phyloP scores from a whole-genome alignment of 2,329 filamentous ascomycete species.

The Penicillium hordei region DNA sequence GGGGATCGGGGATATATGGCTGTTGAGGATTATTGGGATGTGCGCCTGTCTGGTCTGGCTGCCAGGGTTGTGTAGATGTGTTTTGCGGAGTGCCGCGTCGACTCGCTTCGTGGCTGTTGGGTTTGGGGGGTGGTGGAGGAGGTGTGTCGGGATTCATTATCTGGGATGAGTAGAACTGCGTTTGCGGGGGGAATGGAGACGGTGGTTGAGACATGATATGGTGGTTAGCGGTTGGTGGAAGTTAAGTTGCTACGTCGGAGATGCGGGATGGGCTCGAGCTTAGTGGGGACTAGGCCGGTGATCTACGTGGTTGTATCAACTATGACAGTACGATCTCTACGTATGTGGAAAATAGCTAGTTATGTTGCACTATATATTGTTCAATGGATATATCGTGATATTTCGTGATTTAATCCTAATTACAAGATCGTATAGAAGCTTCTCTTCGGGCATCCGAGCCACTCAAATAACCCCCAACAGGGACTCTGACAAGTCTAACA shows the following conservation, averaged over 20 bases:
- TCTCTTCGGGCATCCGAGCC: background rate
- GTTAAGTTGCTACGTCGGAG: conserved; percentile 7
- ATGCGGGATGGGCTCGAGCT: conserved; percentile 13
- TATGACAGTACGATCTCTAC: background rate
- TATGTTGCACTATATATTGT: background rate
- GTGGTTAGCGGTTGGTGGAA: conserved; percentile 8
- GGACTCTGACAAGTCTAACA: background rate
- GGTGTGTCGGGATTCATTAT: conserved; percentile 55
- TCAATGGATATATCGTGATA: background rate
- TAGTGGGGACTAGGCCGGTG: conserved; percentile 9
- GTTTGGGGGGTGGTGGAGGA: conserved; percentile 71
- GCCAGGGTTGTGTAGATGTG: conserved; percentile 25
- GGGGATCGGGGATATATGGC: conserved; percentile 30
- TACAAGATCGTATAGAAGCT: background rate
- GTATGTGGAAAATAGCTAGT: background rate
- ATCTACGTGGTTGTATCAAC: background rate
- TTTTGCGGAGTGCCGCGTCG: conserved; percentile 63
- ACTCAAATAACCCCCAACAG: background rate
- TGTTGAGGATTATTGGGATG: conserved; percentile 9
- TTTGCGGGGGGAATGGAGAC: conserved; percentile 26
- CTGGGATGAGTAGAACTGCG: conserved; percentile 25
- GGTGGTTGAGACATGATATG: conserved; percentile 29
- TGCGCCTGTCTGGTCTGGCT: conserved; percentile 21
- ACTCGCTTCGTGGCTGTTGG: conserved; percentile 66
- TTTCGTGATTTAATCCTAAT: conserved; percentile 4